Base-by-base conservation (phyloP, 2,329 filamentous ascomycete species). In the Endoconidiophora laricicola region DNA sequence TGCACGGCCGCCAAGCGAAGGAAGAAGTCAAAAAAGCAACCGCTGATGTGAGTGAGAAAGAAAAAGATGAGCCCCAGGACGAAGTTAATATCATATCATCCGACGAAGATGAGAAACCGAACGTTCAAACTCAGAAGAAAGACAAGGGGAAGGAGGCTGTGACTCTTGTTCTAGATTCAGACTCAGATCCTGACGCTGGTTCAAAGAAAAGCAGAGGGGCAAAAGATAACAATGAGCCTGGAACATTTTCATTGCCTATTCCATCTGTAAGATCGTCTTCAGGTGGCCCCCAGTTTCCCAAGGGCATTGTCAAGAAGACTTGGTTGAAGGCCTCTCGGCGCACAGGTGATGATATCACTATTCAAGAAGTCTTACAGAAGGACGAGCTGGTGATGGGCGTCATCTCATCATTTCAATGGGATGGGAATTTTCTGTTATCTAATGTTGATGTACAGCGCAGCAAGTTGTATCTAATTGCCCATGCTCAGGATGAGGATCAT, bases 381-480 rank as follows among this genome's bases (percentile, higher is more conserved):
- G 65, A 76, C 1, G 72, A 79, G 10, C 69, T 96, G 6, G 69
- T 83, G 46, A 74, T 86, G 38, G 88, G 86, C 1, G 74, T 96
- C 0, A 66, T 96, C 4, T 94, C 87, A 57, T 85, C 90, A 0
- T 96, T 83, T 57, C 78, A 90, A 60, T 91, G 85, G 79, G 82
- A 96, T 55, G 74, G 81, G 12, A 73, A 82, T 24, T 95, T 86
- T 85, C 62, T 91, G 42, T 62, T 90, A 24, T 72, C 69, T 4
- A 93, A 91, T 60, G 62, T 94, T 24, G 69, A 86, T 54, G 60
- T 71, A 12, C 57, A 55, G 9, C 71, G 62, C 49, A 85, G 81
- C 0, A 79, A 76, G 56, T 65, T 86, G n/a, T 57, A 78, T 20
- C 68, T 84, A 50, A 60, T 79, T 40, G 71, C 75, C 2, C 78